Conservation (phyloP, 768 basidiomycete genomes). For the Mycena olivaceomarginata region DNA sequence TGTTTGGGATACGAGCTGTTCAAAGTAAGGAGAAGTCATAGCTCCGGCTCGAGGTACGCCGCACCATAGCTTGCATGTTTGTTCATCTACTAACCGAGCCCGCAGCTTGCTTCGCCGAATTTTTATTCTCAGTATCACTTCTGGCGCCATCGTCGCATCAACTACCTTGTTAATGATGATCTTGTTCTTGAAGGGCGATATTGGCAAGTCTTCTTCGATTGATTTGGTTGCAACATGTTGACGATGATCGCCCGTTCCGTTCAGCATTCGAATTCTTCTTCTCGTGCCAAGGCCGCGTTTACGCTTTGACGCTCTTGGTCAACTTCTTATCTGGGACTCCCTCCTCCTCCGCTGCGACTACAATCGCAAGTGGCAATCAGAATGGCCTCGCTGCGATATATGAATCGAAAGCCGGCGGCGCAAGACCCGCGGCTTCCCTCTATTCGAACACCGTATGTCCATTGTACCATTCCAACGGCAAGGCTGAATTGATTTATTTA, state of each 20-base stretch:
- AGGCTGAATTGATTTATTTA: not conserved
- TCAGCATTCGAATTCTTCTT: slow-evolving; percentile 42
- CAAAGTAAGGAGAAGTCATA: slow-evolving; percentile 14
- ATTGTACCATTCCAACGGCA: not conserved
- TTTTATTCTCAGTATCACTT: slow-evolving; percentile 34
- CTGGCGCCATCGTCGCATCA: slow-evolving; percentile 40
- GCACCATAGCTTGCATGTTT: not conserved
- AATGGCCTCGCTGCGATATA: not conserved
- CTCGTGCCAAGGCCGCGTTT: slow-evolving; percentile 40
- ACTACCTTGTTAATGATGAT: slow-evolving; percentile 40
- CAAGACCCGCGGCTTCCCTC: slow-evolving; percentile 3
- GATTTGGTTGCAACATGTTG: not conserved
- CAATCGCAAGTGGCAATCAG: not conserved
- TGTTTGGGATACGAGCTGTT: slow-evolving; percentile 35
- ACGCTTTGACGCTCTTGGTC: slow-evolving; percentile 40
- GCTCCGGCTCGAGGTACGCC: not conserved
- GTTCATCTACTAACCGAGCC: not conserved
- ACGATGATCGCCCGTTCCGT: not conserved
- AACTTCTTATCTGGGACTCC: slow-evolving; percentile 38
- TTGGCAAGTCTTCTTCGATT: slow-evolving; percentile 11
- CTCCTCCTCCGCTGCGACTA: not conserved
- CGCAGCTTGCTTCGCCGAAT: slow-evolving; percentile 33
- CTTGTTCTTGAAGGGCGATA: slow-evolving; percentile 36
- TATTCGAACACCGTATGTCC: slow-evolving; percentile 21
- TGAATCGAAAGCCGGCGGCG: not conserved